Evolutionary conservation across 2,329 filamentous ascomycete genomes (phyloP), one percentile per base, ranked within the genome.

Genomic region (Aureobasidium namibiae): DNA sequence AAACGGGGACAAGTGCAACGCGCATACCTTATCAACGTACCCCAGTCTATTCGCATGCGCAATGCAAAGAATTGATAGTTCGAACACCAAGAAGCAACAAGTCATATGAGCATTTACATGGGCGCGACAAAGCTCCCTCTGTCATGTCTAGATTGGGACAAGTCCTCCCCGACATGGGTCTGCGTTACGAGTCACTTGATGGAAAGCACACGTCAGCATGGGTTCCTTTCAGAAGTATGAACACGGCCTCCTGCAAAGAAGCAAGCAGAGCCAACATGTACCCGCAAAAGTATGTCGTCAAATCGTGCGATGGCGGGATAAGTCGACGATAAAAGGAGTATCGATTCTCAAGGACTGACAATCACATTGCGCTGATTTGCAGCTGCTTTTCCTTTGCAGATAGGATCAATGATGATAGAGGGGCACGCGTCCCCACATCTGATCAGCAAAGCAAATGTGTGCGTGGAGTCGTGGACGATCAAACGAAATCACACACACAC

Each of bases 131-230:
- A 52, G 34, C 16, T 26, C 23, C 34, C 21, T 38, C 48, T 52
- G 33, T 52, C 48, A 39, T 13, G 21, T 39, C 48, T 52, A 34
- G 33, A 39, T 39, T 23, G 16, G 34, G 48, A 29, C 48, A 52
- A 52, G 34, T 49, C 16, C 10, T 18, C 31, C 46, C 13, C 18
- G 26, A 21, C 31, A 21, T 10, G n/a, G 23, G 46, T 36, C 46
- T 24, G 18, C 21, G 50, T 54, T 33, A 42, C 50, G 38, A 54
- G 50, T 54, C 50, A 54, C 50, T 54, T 54, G 50, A 54, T 11
- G 33, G n/a, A 7, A 29, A 33, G 16, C 36, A 54, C 50, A 54
- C 50, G 50, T 54, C 50, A 54, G 50, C 50, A 29, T 4, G 31
- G 24, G 38, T 42, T 36, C 48, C 48, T 36, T 33, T 52, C 48